Base-by-base conservation (phyloP, 176 grass and related monocot species). In the Musa itinerans region DNA sequence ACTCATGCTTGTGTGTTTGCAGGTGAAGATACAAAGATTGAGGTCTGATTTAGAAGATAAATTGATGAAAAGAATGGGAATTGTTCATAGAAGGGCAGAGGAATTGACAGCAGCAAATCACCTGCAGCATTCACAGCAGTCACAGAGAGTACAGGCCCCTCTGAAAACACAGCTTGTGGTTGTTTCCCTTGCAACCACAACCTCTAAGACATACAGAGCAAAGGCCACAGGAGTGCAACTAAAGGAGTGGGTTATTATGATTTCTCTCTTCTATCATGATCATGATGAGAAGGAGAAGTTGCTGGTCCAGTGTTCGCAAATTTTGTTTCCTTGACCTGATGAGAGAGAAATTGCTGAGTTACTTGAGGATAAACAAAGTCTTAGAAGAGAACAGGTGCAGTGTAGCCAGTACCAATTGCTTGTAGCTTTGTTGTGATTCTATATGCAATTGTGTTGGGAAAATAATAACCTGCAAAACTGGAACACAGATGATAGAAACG, bases 11-110 rank as follows among this genome's bases (percentile, higher is more conserved):
- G 3, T 29, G 51, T 8, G 9, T 48, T 69, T 74, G 61, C 11
- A 99, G 91, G 96, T 99, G 48, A 99, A 99, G 81, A 92, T 99
- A 83, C 91, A 99, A 70, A 99, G 92, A 75, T 88, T 99, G 88
- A 74, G 83, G n/a, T 99, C 91, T 29, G 89, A 84, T 82, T 83
- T 92, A n/a, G 96, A 99, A 82, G 91, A 99, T 80, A 99, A 99
- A 80, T 70, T 99, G 80, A 89, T 95, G 89, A 87, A 80, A 77
- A 82, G 91, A 76, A 99, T 95, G 91, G 76, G 83, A 50, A 86
- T 81, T 2, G 86, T 99, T 83, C 86, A 92, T 66, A 76, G 81
- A 77, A 92, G 87, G 63, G 86, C 89, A 0, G 96, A 92, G 78
- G 91, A 95, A 79, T 86, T 82, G 96, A 88, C 85, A 17, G 68